A percentile compares a stretch with the other conserved stretches of the same genome.
These are phyloP conservation scores for Hemisphaericaspora subhashii DNA, from an alignment of 1,139 yeast genomes.

Conservation along the genomic window DNA sequence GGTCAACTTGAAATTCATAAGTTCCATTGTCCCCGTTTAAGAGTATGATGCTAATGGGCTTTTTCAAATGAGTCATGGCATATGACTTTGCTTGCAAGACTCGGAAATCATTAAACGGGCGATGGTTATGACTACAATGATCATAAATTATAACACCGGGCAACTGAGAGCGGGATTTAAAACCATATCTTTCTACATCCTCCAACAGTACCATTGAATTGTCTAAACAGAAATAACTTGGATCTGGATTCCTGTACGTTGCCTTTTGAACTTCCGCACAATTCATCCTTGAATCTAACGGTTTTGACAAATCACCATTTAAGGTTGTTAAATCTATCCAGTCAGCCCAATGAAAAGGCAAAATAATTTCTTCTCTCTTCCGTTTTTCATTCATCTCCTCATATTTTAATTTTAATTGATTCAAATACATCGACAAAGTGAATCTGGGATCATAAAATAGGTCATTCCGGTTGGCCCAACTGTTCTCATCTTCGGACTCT, in stretches of 20 bases:
- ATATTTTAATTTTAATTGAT: constrained; percentile 21
- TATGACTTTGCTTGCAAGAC: constrained; percentile 29
- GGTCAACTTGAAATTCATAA: constrained; percentile 31
- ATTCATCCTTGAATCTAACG: constrained; percentile 18
- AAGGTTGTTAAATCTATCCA: constrained; percentile 29
- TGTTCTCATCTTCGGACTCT: not conserved
- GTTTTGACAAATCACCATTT: constrained; percentile 36
- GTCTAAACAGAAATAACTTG: constrained; percentile 22
- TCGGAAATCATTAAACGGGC: constrained; percentile 27
- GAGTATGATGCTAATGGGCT: constrained; percentile 31
- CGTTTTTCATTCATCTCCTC: constrained; percentile 2
- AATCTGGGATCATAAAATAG: constrained; percentile 44
- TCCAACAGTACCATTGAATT: constrained; percentile 19
- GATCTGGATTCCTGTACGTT: constrained; percentile 21
- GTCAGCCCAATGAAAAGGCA: constrained; percentile 36
- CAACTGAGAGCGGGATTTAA: constrained; percentile 21
- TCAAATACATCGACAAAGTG: constrained; percentile 43
- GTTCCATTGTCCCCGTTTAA: constrained; percentile 27
- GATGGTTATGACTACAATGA: constrained; percentile 27
- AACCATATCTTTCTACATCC: constrained; percentile 22
- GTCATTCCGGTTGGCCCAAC: constrained; percentile 9
- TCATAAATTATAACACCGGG: constrained; percentile 28
- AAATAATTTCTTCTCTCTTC: constrained; percentile 10
- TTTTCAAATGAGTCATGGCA: constrained; percentile 28
- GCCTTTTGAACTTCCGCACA: constrained; percentile 22